Conservation (phyloP, 208 protist genomes). For the Leishmania turanica region DNA sequence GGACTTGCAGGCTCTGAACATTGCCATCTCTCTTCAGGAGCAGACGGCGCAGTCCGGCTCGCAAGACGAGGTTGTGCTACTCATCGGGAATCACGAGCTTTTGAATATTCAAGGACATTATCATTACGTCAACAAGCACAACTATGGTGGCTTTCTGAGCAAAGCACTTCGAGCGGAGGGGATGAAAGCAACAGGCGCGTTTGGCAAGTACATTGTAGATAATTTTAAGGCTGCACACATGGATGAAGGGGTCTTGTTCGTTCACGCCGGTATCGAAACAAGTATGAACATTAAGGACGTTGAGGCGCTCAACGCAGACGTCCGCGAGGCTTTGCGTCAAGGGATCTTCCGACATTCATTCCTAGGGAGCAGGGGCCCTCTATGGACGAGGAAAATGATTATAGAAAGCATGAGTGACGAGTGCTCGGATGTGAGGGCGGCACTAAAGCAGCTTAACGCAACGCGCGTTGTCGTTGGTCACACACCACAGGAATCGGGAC, state of each 20-base stretch:
- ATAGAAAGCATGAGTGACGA: conserved; percentile 45
- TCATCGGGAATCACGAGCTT: conserved; percentile 90
- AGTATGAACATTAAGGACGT: conserved; percentile 29
- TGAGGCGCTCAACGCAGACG: conserved; percentile 49
- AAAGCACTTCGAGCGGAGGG: conserved; percentile 42
- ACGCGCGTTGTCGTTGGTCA: conserved; percentile 79
- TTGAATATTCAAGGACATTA: conserved; percentile 77
- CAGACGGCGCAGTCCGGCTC: conserved; percentile 21
- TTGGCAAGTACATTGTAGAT: conserved; percentile 65
- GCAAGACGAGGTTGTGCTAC: conserved; percentile 59
- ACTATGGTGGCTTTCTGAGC: conserved; percentile 60
- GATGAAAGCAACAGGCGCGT: conserved; percentile 48
- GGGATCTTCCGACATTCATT: conserved; percentile 33
- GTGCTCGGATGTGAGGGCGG: conserved; percentile 45
- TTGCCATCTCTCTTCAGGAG: conserved; percentile 56
- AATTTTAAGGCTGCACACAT: conserved; percentile 62
- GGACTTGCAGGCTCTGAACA: conserved; percentile 48
- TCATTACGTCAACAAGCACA: conserved; percentile 64
- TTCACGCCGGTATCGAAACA: conserved; percentile 66
- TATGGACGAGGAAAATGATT: conserved; percentile 83
- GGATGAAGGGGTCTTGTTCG: conserved; percentile 58
- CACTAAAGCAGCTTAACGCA: conserved; percentile 37
- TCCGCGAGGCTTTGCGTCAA: conserved; percentile 37
- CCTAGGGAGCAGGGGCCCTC: conserved; percentile 54
- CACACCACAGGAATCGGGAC: conserved; percentile 58